Percentiles rank a stretch among this genome's conserved stretches.
Conservation (phyloP, 2,329 filamentous ascomycete genomes). For the Teratosphaeria epicoccoides region DNA sequence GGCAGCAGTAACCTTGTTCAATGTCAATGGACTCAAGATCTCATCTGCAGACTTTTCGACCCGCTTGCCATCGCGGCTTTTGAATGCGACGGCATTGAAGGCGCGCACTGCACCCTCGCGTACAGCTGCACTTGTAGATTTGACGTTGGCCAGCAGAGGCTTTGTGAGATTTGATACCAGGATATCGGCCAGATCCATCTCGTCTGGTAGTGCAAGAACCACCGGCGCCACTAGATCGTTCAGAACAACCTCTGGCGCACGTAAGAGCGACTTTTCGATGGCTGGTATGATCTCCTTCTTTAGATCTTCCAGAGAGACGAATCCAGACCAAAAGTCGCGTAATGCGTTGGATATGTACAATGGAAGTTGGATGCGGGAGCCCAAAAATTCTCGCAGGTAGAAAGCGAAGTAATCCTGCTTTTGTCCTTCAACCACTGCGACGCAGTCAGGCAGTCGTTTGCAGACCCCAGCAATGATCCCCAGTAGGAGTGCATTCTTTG, state of each 20-base stretch:
- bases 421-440: slow-evolving; percentile 49
- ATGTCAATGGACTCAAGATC: slow-evolving; percentile 66
- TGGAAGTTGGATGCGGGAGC: slow-evolving; percentile 62
- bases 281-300: slow-evolving; percentile 65
- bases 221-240: slow-evolving; percentile 67
- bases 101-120: slow-evolving; percentile 64
- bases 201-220: slow-evolving; percentile 55
- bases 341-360: slow-evolving; percentile 62
- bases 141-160: slow-evolving; percentile 77
- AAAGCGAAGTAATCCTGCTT: slow-evolving; percentile 71
- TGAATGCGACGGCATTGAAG: slow-evolving; percentile 58
- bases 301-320: slow-evolving; percentile 63
- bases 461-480: slow-evolving; percentile 83
- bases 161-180: slow-evolving; percentile 67
- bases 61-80: slow-evolving; percentile 47
- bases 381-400: slow-evolving; percentile 74
- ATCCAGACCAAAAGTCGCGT: slow-evolving; percentile 70
- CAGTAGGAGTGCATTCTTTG: slow-evolving; percentile 65
- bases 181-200: slow-evolving; percentile 66
- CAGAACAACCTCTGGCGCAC: slow-evolving; percentile 82
- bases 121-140: slow-evolving; percentile 73
- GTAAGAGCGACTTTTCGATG: slow-evolving; percentile 77
- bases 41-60: slow-evolving; percentile 66
- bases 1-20: slow-evolving; percentile 69
- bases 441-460: slow-evolving; percentile 56